Conservation (phyloP, 768 basidiomycete species). For the Coprinellus micaceus region DNA sequence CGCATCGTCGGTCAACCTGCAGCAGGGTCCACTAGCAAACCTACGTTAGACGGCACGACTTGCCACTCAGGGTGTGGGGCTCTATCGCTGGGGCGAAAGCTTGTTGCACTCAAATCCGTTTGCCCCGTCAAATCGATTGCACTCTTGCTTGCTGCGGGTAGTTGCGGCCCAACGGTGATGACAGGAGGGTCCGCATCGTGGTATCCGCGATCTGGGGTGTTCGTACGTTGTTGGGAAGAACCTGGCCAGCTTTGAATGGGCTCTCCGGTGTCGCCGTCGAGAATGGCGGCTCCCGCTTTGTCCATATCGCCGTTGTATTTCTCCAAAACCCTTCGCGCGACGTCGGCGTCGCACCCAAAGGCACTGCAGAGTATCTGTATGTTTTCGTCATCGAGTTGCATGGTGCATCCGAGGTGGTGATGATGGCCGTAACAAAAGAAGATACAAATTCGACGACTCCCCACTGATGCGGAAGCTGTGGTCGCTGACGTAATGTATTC, state of each 20-base stretch:
- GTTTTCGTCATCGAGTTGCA: slow-evolving; percentile 3
- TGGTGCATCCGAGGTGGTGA: background rate
- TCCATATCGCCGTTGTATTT: slow-evolving; percentile 58
- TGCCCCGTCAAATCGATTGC: slow-evolving; percentile 23
- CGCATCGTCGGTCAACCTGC: slow-evolving; percentile 8
- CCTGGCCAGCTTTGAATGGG: slow-evolving; percentile 9
- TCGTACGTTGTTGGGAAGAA: slow-evolving; percentile 16
- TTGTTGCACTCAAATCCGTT: slow-evolving; percentile 28
- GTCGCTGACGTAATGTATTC: too few relatives aligned
- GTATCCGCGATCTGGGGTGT: slow-evolving; percentile 26
- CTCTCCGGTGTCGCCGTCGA: slow-evolving; percentile 49
- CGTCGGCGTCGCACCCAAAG: slow-evolving; percentile 37
- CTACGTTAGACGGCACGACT: slow-evolving; percentile 65
- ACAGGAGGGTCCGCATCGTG: background rate
- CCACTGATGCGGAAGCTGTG: too few relatives aligned
- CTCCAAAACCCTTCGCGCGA: slow-evolving; percentile 52
- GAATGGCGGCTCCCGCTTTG: slow-evolving; percentile 51
- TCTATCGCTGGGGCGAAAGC: slow-evolving; percentile 58
- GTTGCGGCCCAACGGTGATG: background rate
- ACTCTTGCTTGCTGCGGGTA: background rate
- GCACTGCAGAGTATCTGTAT: slow-evolving; percentile 10
- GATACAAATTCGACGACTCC: too few relatives aligned
- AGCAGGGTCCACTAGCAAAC: slow-evolving; percentile 12
- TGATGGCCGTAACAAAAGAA: slow-evolving; percentile 4
- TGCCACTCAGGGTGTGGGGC: slow-evolving; percentile 67